These are phyloP conservation scores for Boletus vinaceobasis DNA, from an alignment of 768 basidiomycete species.

Conservation along the genomic window DNA sequence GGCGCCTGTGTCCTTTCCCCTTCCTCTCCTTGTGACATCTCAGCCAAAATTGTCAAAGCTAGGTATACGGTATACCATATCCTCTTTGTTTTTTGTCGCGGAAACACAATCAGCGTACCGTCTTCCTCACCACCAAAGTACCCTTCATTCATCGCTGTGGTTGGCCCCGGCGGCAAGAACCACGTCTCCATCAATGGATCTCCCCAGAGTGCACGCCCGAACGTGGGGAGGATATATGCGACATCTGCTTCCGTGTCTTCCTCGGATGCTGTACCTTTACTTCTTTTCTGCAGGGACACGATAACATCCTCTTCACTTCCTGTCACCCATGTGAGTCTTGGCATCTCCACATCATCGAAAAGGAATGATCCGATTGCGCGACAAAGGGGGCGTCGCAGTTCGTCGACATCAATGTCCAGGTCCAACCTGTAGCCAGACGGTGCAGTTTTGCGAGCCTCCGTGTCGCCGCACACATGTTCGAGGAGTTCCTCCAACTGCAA, in stretches of 20 bases:
- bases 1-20: slow-evolving; percentile 21
- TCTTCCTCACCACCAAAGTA: slow-evolving; percentile 50
- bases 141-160: slow-evolving; percentile 53
- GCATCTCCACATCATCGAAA: slow-evolving; percentile 75
- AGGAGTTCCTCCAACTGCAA: slow-evolving; percentile 54
- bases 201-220: slow-evolving; percentile 62
- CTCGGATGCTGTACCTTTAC: slow-evolving; percentile 8
- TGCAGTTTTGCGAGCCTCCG: slow-evolving; percentile 13
- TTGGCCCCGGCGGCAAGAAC: slow-evolving; percentile 50
- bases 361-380: slow-evolving; percentile 74
- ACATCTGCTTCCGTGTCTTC: slow-evolving; percentile 24
- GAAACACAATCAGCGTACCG: slow-evolving; percentile 48
- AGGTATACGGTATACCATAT: slow-evolving; percentile 73
- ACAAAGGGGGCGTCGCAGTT: slow-evolving; percentile 50
- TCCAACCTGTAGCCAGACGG: slow-evolving; percentile 10
- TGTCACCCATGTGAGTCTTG: slow-evolving; percentile 63
- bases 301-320: slow-evolving; percentile 57
- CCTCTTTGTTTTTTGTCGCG: slow-evolving; percentile 71
- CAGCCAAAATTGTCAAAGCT: slow-evolving; percentile 50
- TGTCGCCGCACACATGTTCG: slow-evolving; percentile 35
- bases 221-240: slow-evolving; percentile 39
- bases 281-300: slow-evolving; percentile 34
- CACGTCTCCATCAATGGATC: slow-evolving; percentile 71
- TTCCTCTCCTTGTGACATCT: slow-evolving; percentile 14
- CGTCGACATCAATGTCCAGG: slow-evolving; percentile 30